A percentile compares a stretch with the other conserved stretches of the same genome.
These are phyloP conservation scores for Flaveria sonorensis DNA, from an alignment of 129 eudicot genomes.

Conservation along the genomic window DNA sequence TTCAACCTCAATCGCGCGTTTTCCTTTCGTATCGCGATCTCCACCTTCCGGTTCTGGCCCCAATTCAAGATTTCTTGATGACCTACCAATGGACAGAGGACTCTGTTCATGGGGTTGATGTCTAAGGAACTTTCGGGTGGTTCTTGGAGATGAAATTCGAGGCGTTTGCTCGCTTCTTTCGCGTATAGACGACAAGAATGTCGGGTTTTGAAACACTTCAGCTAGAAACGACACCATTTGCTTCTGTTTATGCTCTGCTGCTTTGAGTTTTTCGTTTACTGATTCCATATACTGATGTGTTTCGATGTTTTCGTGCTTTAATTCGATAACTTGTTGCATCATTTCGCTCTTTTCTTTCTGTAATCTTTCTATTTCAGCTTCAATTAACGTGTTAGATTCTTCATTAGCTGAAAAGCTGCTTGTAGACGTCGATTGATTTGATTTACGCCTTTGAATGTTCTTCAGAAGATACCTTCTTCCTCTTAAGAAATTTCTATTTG, in stretches of 20 bases:
- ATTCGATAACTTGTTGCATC: conserved; percentile 72
- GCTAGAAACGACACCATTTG: conserved; percentile 83
- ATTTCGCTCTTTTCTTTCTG: conserved; percentile 58
- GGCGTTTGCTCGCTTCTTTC: conserved; percentile 36
- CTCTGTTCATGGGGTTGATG: conserved; percentile 49
- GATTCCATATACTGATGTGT: conserved; percentile 58
- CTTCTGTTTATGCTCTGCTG: conserved; percentile 74
- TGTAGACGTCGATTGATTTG: conserved; percentile 21
- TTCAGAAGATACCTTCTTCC: conserved; percentile 70
- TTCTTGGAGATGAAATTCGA: conserved; percentile 43
- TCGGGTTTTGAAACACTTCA: conserved; percentile 59
- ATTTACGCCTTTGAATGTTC: conserved; percentile 77
- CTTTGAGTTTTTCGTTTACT: conserved; percentile 62
- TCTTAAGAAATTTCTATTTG: conserved; percentile 55
- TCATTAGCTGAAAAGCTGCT: neutral
- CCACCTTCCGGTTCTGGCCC: no score
- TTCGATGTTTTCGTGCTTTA: conserved; percentile 64
- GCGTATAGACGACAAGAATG: conserved; percentile 8
- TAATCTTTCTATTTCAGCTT: conserved; percentile 58
- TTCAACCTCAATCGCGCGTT: conserved; percentile 28
- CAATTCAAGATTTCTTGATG: neutral
- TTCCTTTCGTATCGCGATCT: conserved; percentile 45
- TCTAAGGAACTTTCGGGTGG: conserved; percentile 49
- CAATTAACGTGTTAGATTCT: conserved; percentile 31
- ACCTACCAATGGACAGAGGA: neutral